A percentile compares a stretch with the other conserved stretches of the same genome.
phyloP scores from a whole-genome alignment of 2,329 filamentous ascomycete species.

The Aspergillus quadricinctus region DNA sequence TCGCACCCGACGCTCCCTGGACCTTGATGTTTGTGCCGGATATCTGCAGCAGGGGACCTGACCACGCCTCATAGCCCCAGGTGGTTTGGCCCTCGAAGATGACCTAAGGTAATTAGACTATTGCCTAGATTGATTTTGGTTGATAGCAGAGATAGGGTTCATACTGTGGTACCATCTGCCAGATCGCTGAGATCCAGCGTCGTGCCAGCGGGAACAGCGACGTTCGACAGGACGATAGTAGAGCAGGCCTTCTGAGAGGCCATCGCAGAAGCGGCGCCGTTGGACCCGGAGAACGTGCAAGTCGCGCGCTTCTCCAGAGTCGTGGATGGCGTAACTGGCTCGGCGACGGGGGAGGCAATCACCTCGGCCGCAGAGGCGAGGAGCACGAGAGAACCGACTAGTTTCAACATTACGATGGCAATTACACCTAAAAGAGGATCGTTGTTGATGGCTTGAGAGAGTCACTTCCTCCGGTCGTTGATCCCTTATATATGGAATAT shows the following conservation, averaged over 20 bases:
- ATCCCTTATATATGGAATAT: background rate
- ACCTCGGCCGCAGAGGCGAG: background rate
- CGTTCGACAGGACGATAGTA: constrained; percentile 34
- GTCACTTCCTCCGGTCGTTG: background rate
- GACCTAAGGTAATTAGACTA: constrained; percentile 33
- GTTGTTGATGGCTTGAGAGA: background rate
- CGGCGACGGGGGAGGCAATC: background rate
- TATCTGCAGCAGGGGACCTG: constrained; percentile 59
- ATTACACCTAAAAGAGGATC: background rate
- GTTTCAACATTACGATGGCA: background rate
- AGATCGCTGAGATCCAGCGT: constrained; percentile 36
- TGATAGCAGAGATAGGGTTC: background rate
- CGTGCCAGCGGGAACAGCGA: constrained; percentile 33
- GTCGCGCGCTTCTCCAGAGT: constrained; percentile 9
- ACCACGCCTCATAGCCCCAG: constrained; percentile 64
- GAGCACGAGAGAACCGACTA: background rate
- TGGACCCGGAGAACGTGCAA: constrained; percentile 26
- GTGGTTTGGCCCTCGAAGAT: constrained; percentile 64
- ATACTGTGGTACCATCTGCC: constrained; percentile 29
- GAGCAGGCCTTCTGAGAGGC: constrained; percentile 30
- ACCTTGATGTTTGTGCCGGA: constrained; percentile 55
- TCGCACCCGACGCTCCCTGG: constrained; percentile 38
- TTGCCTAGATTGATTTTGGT: too few species aligned
- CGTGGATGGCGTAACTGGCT: background rate
- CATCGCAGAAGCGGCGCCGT: constrained; percentile 19